These are phyloP conservation scores for Fusarium dlaminii DNA, from an alignment of 2,329 filamentous ascomycete genomes.

Conservation along the genomic window DNA sequence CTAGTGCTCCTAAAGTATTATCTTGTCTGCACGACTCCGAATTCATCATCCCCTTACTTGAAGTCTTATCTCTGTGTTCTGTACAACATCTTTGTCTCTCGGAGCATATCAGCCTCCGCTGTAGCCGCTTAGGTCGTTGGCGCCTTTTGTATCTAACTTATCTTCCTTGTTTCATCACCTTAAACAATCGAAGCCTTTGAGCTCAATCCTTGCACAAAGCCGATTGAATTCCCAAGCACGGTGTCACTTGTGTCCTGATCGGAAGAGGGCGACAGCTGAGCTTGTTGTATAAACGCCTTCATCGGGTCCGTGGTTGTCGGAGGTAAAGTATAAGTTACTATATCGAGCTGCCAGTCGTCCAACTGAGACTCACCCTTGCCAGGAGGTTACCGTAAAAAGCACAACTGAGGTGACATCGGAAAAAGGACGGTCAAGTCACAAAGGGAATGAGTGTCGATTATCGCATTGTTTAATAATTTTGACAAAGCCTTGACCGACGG, in stretches of 20 bases:
- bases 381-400: neutral
- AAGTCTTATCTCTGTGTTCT: slow-evolving; percentile 2
- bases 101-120: neutral
- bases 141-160: neutral
- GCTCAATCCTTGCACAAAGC: slow-evolving; percentile 25
- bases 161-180: neutral
- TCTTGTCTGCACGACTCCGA: slow-evolving; percentile 18
- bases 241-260: slow-evolving; percentile 19
- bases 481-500: slow-evolving; percentile 19
- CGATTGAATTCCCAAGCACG: slow-evolving; percentile 24
- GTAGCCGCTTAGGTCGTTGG: slow-evolving; percentile 3
- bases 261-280: slow-evolving; percentile 9
- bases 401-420: slow-evolving; percentile 18
- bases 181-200: slow-evolving; percentile 25
- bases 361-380: slow-evolving; percentile 24
- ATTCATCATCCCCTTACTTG: neutral
- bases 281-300: slow-evolving; percentile 24
- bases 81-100: slow-evolving; percentile 1
- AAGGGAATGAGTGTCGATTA: neutral
- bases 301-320: slow-evolving; percentile 8
- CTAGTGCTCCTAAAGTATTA: slow-evolving; percentile 5
- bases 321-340: slow-evolving; percentile 36
- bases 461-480: slow-evolving; percentile 23
- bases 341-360: slow-evolving; percentile 28
- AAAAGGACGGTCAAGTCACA: neutral